Percentiles rank a stretch among this genome's conserved stretches.
Conservation (phyloP, 768 basidiomycete species). For the Piloderma croceum region DNA sequence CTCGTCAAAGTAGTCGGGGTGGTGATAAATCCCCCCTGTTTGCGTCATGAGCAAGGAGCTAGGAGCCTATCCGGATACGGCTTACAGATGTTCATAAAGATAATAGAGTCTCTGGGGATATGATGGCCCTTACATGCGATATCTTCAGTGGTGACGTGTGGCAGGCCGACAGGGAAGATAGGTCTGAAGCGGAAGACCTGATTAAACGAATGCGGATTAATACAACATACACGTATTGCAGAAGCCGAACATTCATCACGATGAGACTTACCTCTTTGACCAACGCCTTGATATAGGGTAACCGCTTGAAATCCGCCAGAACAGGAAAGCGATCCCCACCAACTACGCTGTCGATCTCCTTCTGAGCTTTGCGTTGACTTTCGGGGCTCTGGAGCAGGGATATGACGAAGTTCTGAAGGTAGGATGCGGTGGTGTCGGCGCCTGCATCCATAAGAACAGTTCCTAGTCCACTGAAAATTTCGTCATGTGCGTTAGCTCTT, state of each 20-base stretch:
- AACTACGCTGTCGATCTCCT: conserved; percentile 16
- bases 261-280: conserved; percentile 12
- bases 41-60: not conserved
- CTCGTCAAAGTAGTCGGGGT: conserved; percentile 19
- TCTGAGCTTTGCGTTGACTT: conserved; percentile 15
- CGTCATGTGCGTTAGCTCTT: too few relatives aligned
- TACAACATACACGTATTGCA: not conserved
- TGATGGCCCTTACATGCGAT: conserved; percentile 1
- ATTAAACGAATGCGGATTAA: not conserved
- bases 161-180: conserved; percentile 11
- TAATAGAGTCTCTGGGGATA: conserved; percentile 18
- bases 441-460: too few relatives aligned
- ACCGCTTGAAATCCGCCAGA: conserved; percentile 5
- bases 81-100: conserved; percentile 24
- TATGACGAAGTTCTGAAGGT: conserved; percentile 16
- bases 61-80: not conserved
- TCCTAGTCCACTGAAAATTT: too few relatives aligned
- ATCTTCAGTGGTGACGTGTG: conserved; percentile 10
- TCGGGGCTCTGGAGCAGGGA: conserved; percentile 19
- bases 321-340: conserved; percentile 12
- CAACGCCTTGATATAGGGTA: conserved; percentile 15
- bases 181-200: conserved; percentile 18
- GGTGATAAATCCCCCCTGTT: conserved; percentile 22
- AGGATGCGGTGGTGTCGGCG: conserved; percentile 14
- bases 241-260: too few relatives aligned